These are phyloP conservation scores for Chytriomyces sp. DNA, from an alignment of 192 early-diverging fungal species.

Conservation along the genomic window DNA sequence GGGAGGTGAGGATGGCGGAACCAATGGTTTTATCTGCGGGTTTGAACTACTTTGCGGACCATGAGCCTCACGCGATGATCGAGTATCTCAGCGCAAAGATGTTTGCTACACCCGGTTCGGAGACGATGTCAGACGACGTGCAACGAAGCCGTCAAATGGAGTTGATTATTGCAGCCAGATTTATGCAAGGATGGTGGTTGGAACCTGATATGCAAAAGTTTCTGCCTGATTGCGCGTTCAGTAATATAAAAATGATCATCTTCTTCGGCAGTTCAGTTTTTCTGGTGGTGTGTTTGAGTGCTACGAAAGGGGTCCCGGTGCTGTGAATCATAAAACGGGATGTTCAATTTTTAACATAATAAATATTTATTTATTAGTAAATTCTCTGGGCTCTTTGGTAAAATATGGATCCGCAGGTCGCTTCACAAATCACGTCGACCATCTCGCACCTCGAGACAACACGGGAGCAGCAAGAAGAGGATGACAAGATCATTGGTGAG, in stretches of 20 bases:
- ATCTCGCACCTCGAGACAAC: slow-evolving; percentile 34
- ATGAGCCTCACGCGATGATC: not conserved
- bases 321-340: no score
- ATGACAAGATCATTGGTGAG: slow-evolving; percentile 62
- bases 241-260: no score
- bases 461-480: slow-evolving; percentile 56
- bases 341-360: no score
- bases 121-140: no score
- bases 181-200: slow-evolving; percentile 16
- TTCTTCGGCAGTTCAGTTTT: no score
- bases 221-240: not conserved
- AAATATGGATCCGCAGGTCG: not conserved
- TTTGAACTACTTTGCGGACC: slow-evolving; percentile 4
- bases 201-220: slow-evolving; percentile 8
- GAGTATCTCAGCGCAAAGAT: not conserved
- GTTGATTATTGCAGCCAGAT: slow-evolving; percentile 4
- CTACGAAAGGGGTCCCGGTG: no score
- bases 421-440: slow-evolving; percentile 15
- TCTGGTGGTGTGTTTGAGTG: no score
- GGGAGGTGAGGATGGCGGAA: slow-evolving; percentile 3
- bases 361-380: no score
- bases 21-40: slow-evolving; percentile 10
- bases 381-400: no score
- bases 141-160: no score
- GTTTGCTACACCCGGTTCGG: not conserved